These are phyloP conservation scores for Myrica gale DNA, from an alignment of 306 rosid genomes.

Conservation along the genomic window DNA sequence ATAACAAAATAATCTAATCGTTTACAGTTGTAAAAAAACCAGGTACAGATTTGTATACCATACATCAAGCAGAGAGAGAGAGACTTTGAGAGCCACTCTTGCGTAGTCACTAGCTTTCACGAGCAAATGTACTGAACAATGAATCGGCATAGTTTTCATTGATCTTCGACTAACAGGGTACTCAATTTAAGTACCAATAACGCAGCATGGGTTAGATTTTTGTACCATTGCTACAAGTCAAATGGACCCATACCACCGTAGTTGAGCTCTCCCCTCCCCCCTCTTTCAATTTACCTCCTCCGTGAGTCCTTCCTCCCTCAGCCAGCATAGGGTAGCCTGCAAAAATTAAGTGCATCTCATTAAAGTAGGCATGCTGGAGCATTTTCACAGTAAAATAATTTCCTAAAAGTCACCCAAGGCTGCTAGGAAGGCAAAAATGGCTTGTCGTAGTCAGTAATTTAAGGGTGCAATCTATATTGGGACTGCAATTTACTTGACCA, in stretches of 20 bases:
- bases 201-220: neutral
- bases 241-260: neutral
- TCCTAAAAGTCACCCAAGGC: neutral
- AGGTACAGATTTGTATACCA: too few species aligned
- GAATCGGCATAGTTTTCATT: neutral
- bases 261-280: too few species aligned
- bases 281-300: neutral
- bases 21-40: too few species aligned
- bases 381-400: neutral
- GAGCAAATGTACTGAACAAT: neutral
- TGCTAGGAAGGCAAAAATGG: too few species aligned
- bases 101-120: neutral
- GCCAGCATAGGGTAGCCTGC: constrained; percentile 67
- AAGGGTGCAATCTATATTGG: too few species aligned
- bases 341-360: neutral
- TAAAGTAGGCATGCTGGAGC: neutral
- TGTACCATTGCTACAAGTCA: neutral
- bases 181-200: neutral
- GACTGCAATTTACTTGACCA: too few species aligned
- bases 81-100: too few species aligned
- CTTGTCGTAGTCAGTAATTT: too few species aligned
- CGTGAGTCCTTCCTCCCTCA: constrained; percentile 18
- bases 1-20: too few species aligned
- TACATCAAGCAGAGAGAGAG: neutral
- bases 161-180: neutral